A percentile compares a stretch with the other conserved stretches of the same genome.
These are phyloP conservation scores for Brassica juncea DNA, from an alignment of 345 rosid genomes.

Conservation along the genomic window DNA sequence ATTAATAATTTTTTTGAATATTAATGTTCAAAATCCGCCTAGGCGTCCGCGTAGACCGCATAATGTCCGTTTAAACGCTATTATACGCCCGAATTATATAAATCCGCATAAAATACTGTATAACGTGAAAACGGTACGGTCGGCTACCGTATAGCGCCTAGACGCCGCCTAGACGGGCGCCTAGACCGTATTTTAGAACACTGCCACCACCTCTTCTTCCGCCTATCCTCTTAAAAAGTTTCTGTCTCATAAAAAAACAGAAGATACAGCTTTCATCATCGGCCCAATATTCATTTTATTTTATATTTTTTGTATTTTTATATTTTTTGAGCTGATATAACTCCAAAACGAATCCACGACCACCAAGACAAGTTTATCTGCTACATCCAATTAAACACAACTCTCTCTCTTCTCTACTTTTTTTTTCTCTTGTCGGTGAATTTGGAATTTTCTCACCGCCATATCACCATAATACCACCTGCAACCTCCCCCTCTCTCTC, in stretches of 20 bases:
- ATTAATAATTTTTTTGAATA: no score
- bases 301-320: background rate
- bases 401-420: slow-evolving; percentile 23
- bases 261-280: slow-evolving; percentile 42
- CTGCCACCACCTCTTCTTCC: slow-evolving; percentile 46
- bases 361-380: slow-evolving; percentile 30
- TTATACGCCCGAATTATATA: no score
- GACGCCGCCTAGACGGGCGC: no score
- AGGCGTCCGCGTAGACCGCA: no score
- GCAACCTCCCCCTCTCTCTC: slow-evolving; percentile 33
- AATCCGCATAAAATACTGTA: no score
- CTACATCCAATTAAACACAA: slow-evolving; percentile 34
- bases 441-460: slow-evolving; percentile 46
- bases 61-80: no score
- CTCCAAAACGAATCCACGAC: slow-evolving; percentile 29
- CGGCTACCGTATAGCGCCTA: no score
- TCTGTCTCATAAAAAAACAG: slow-evolving; percentile 27
- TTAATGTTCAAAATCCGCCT: no score
- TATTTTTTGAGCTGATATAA: background rate
- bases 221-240: slow-evolving; percentile 39
- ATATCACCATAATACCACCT: slow-evolving; percentile 39
- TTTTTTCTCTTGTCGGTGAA: slow-evolving; percentile 74
- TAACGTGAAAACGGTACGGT: no score
- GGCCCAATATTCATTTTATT: background rate
- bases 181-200: no score